Conservation (phyloP, 2,329 filamentous ascomycete species). For the Beauveria asiatica region DNA sequence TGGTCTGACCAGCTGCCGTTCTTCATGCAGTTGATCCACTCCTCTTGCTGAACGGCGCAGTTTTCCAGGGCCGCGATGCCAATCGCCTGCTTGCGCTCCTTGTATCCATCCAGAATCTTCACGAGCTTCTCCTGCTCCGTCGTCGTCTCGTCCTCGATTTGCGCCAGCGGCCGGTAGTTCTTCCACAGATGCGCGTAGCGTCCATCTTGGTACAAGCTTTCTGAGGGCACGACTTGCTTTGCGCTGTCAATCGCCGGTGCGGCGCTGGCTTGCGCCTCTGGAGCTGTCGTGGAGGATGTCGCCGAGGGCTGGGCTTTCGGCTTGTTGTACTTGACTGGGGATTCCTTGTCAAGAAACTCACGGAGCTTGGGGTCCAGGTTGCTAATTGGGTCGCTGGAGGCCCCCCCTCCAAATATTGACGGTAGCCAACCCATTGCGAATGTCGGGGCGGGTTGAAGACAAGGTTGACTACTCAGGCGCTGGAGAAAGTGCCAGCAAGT, state of each 20-base stretch:
- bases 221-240: conserved; percentile 32
- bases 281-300: neutral
- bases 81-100: conserved; percentile 70
- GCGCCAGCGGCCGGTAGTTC: conserved; percentile 66
- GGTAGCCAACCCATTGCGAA: conserved; percentile 49
- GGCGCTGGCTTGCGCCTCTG: conserved; percentile 15
- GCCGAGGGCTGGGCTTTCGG: conserved; percentile 16
- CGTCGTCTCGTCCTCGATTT: conserved; percentile 61
- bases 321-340: conserved; percentile 57
- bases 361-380: conserved; percentile 76
- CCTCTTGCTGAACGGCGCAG: conserved; percentile 78
- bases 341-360: conserved; percentile 77
- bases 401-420: conserved; percentile 41
- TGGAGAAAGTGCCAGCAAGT: conserved; percentile 2
- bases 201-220: conserved; percentile 51
- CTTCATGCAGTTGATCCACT: conserved; percentile 74
- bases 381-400: conserved; percentile 49
- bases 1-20: conserved; percentile 58
- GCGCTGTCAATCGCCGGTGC: conserved; percentile 16
- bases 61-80: conserved; percentile 84
- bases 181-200: conserved; percentile 83
- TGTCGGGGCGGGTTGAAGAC: neutral
- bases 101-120: conserved; percentile 75
- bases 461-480: neutral
- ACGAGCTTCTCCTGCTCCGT: conserved; percentile 72